These are phyloP conservation scores for Ganoderma lucidum DNA, from an alignment of 1,284 basidiomycete species.

Conservation along the genomic window DNA sequence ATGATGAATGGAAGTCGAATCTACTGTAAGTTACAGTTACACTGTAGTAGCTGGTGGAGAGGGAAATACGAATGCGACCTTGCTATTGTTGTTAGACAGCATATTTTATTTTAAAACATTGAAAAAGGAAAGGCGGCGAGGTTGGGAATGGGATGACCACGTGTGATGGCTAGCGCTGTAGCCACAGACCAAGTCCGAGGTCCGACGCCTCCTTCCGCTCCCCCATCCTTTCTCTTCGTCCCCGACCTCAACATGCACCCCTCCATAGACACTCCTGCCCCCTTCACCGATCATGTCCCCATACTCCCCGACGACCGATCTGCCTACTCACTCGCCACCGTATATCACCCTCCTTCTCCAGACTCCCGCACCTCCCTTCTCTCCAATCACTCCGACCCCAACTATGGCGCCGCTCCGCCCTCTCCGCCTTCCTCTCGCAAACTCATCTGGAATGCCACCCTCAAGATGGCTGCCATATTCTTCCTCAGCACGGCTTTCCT, in stretches of 20 bases:
- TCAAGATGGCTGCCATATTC: constrained; percentile 87
- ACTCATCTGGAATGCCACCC: constrained; percentile 78
- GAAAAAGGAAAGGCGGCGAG: too few relatives aligned
- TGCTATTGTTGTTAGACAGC: too few relatives aligned
- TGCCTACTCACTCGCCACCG: constrained; percentile 69
- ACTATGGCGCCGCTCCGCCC: constrained; percentile 62
- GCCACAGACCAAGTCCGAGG: not conserved
- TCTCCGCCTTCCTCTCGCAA: constrained; percentile 50
- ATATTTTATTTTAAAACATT: too few relatives aligned
- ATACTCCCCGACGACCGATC: constrained; percentile 54
- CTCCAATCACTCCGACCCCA: constrained; percentile 45
- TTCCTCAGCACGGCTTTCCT: constrained; percentile 72
- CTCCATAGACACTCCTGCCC: constrained; percentile 24
- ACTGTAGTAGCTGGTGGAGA: too few relatives aligned
- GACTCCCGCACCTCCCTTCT: constrained; percentile 43
- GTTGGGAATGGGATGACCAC: not conserved
- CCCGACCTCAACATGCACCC: constrained; percentile 12
- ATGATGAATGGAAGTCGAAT: too few relatives aligned
- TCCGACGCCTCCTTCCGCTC: not conserved
- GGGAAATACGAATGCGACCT: too few relatives aligned
- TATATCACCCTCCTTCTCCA: constrained; percentile 49
- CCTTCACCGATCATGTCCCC: constrained; percentile 27
- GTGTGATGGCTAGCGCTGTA: not conserved
- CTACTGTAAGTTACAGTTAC: too few relatives aligned
- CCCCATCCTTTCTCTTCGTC: constrained; percentile 12